Conservation (phyloP, 2,329 filamentous ascomycete genomes). For the Cladosporium sphaerospermum region DNA sequence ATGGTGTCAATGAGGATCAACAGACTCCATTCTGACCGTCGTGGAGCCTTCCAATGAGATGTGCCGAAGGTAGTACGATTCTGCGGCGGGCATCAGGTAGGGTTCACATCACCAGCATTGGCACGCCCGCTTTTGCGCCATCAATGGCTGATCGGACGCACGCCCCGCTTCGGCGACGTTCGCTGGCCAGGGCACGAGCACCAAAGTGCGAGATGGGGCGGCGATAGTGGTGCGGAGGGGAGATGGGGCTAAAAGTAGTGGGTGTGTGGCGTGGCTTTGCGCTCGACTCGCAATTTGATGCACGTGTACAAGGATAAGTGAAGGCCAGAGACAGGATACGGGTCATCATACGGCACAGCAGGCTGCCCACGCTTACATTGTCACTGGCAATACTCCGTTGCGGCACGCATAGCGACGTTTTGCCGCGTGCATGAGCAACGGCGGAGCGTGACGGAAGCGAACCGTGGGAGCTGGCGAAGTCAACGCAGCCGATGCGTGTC, state of each 20-base stretch:
- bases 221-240: neutral
- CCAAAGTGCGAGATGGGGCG: neutral
- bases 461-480: neutral
- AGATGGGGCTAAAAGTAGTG: constrained; percentile 1
- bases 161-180: constrained; percentile 5
- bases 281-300: neutral
- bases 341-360: neutral
- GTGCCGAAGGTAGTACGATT: constrained; percentile 1
- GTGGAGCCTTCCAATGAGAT: constrained; percentile 6
- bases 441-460: neutral
- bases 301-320: neutral
- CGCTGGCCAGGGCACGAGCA: neutral
- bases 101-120: neutral
- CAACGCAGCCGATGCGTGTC: neutral
- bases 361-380: too few relatives aligned
- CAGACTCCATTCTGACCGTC: neutral
- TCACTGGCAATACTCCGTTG: too few relatives aligned
- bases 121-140: constrained; percentile 6
- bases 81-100: constrained; percentile 1
- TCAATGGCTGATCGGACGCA: constrained; percentile 6
- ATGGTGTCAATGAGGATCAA: constrained; percentile 7
- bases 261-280: neutral
- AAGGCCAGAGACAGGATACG: neutral
- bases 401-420: too few relatives aligned
- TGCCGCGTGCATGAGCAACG: neutral